Base-by-base conservation (phyloP, 257 asterid genomes). In the Buddleja alternifolia region DNA sequence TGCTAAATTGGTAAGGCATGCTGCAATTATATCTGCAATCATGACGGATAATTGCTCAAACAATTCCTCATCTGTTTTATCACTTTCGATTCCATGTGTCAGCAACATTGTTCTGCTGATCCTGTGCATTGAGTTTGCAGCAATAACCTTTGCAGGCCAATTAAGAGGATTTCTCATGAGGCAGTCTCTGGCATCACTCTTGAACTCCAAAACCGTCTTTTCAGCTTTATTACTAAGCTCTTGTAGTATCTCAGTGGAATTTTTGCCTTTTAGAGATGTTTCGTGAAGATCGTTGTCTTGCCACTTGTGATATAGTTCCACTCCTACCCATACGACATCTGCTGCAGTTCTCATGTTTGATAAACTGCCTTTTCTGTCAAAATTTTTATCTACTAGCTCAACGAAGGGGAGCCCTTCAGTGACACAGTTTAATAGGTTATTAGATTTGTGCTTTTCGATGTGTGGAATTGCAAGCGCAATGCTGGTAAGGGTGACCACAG, bases 401-500 rank as follows among this genome's bases (percentile, higher is more conserved):
- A 67, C 77, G 19, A 56, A 53, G 12, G 17, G 36, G 2, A 81
- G 72, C 61, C 83, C 81, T 71, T 81, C 83, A 0, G 63, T 48
- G 9, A 83, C 83, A 16, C 83, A 48, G n/a, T 60, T 41, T 20
- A 73, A 36, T 12, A 82, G 46, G 39, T 17, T 0, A 2, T 42
- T 25, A 0, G 75, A 53, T 23, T 62, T 74, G 8, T 7, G 36
- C 54, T 41, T 67, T 5, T 66, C 76, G 10, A 80, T 24, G 3
- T 80, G 77, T 2, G 83, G 85, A 37, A 83, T 66, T 16, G 88
- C 85, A 11, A 77, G 67, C 1, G 83, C 83, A 4, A 83, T 74
- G 75, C 80, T 71, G 12, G 85, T 70, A 39, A 83, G 62, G 4
- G 88, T 83, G 71, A 72, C 85, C 48, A 80, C 55, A 14, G 79